phyloP scores from a whole-genome alignment of 345 rosid species.

The Gossypium raimondii region DNA sequence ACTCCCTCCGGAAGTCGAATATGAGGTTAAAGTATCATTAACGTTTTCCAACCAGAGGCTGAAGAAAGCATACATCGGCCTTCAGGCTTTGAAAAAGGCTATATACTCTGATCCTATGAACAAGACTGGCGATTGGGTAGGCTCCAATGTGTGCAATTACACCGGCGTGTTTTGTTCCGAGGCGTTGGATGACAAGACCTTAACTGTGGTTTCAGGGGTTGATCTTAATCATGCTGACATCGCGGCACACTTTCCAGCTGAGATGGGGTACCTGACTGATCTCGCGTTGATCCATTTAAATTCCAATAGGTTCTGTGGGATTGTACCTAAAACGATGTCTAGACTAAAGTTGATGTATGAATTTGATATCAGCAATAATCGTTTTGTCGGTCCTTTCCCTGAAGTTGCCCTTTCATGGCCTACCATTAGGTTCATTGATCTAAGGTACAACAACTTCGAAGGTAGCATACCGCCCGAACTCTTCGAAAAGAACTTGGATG shows the following conservation, averaged over 20 bases:
- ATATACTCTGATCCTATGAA: constrained; percentile 73
- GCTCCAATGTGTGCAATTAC: constrained; percentile 56
- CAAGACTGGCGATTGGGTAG: constrained; percentile 70
- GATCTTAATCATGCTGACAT: constrained; percentile 79
- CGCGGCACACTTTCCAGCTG: constrained; percentile 68
- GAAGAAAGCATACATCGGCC: constrained; percentile 57
- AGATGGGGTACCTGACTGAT: constrained; percentile 62
- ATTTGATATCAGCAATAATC: constrained; percentile 83
- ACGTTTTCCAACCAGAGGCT: constrained; percentile 55
- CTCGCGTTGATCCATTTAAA: constrained; percentile 63
- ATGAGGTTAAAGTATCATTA: constrained; percentile 28
- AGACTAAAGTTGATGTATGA: constrained; percentile 58
- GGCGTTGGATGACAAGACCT: constrained; percentile 49
- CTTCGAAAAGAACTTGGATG: constrained; percentile 53
- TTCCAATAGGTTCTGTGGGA: constrained; percentile 76
- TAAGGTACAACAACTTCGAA: constrained; percentile 74
- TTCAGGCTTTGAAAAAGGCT: constrained; percentile 75
- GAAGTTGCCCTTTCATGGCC: constrained; percentile 52
- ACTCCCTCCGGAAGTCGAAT: constrained; percentile 27
- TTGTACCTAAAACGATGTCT: constrained; percentile 53
- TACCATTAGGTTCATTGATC: constrained; percentile 43
- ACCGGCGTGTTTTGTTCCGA: constrained; percentile 69
- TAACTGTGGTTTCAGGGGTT: constrained; percentile 55
- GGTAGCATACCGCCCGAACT: constrained; percentile 52
- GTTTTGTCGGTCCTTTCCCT: constrained; percentile 75